Conservation (phyloP, 192 early-diverging fungal species). For the Bifiguratus adelaidae region DNA sequence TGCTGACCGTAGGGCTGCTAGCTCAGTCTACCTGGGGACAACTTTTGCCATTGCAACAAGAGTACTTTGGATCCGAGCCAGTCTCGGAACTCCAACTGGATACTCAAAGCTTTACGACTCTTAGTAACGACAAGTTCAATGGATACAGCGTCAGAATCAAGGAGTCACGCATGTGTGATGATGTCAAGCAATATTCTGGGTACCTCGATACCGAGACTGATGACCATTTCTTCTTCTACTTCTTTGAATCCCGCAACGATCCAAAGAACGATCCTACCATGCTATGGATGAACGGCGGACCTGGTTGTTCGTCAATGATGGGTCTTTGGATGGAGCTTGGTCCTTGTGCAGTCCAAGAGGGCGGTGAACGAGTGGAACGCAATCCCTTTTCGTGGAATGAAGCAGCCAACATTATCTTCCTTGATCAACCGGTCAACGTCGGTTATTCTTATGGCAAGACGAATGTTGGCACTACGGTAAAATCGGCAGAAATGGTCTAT, state of each 20-base stretch:
- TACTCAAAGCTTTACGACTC: constrained; percentile 2
- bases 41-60: too few species aligned
- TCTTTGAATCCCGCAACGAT: constrained; percentile 84
- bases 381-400: constrained; percentile 88
- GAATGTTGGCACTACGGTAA: constrained; percentile 54
- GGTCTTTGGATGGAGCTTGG: constrained; percentile 66
- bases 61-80: too few species aligned
- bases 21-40: too few species aligned
- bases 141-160: constrained; percentile 18
- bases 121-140: constrained; percentile 8
- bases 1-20: too few species aligned
- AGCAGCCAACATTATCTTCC: constrained; percentile 75
- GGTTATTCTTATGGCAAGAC: constrained; percentile 81
- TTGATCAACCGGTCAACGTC: constrained; percentile 86
- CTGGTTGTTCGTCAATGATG: constrained; percentile 72
- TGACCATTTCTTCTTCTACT: constrained; percentile 91
- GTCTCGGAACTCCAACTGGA: too few species aligned
- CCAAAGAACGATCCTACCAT: constrained; percentile 65
- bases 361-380: constrained; percentile 50
- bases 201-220: constrained; percentile 59
- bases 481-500: constrained; percentile 81
- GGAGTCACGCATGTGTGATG: constrained; percentile 14
- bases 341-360: constrained; percentile 75
- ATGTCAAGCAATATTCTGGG: constrained; percentile 52
- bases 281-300: constrained; percentile 78